phyloP scores from a whole-genome alignment of 352 stramenopile genomes.

The Saprolegnia parasitica region DNA sequence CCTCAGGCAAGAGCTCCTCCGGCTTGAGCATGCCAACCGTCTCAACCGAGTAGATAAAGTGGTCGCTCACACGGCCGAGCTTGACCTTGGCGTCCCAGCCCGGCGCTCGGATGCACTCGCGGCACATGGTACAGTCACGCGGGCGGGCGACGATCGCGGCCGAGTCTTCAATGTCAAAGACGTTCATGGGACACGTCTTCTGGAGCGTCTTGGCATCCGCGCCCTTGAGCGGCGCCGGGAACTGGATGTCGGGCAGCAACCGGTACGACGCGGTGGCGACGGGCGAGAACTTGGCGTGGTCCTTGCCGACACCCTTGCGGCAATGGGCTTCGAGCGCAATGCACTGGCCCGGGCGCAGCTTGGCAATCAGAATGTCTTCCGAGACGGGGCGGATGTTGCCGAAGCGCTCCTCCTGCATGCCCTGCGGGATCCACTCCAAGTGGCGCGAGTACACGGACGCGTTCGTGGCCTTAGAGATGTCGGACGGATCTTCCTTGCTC shows the following conservation, averaged over 20 bases:
- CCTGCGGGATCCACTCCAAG: slow-evolving; percentile 96
- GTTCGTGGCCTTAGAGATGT: slow-evolving; percentile 59
- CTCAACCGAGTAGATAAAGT: slow-evolving; percentile 95
- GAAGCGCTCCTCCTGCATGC: slow-evolving; percentile 91
- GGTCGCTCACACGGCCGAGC: slow-evolving; percentile 89
- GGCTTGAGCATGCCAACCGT: slow-evolving; percentile 83
- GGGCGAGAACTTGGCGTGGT: slow-evolving; percentile 97
- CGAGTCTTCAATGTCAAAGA: slow-evolving; percentile 92
- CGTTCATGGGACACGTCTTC: slow-evolving; percentile 65
- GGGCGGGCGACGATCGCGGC: slow-evolving; percentile 80
- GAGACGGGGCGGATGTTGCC: slow-evolving; percentile 80
- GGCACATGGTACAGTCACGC: slow-evolving; percentile 93
- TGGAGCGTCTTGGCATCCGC: slow-evolving; percentile 57
- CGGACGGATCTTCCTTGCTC: slow-evolving; percentile 59
- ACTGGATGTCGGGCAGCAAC: slow-evolving; percentile 82
- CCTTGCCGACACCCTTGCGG: slow-evolving; percentile 92
- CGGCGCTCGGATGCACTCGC: slow-evolving; percentile 93
- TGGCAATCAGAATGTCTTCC: slow-evolving; percentile 96
- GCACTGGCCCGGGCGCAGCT: slow-evolving; percentile 93
- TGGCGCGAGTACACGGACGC: slow-evolving; percentile 91
- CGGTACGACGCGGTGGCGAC: slow-evolving; percentile 95
- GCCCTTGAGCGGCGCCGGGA: slow-evolving; percentile 59
- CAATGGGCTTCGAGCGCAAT: slow-evolving; percentile 95
- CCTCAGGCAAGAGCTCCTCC: slow-evolving; percentile 72
- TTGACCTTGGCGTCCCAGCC: slow-evolving; percentile 83